phyloP scores from a whole-genome alignment of 2,329 filamentous ascomycete species.

The Tolypocladium tropicale region DNA sequence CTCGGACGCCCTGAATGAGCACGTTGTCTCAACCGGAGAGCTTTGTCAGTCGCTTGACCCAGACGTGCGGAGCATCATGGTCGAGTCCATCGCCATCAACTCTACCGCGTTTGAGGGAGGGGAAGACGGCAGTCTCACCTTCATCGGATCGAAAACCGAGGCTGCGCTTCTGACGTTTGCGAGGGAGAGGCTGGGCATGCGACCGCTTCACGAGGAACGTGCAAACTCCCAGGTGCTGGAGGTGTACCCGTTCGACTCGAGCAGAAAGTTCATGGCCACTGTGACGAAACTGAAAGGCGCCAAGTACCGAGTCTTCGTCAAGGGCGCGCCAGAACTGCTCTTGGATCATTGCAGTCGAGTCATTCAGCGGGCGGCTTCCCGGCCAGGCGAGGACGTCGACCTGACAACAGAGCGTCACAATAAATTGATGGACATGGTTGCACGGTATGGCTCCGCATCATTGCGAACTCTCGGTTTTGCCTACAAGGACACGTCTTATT shows the following conservation, averaged over 20 bases:
- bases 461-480: slow-evolving; percentile 65
- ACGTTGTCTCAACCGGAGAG: slow-evolving; percentile 5
- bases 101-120: slow-evolving; percentile 44
- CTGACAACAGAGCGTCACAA: neutral
- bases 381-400: slow-evolving; percentile 26
- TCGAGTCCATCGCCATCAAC: slow-evolving; percentile 41
- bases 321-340: slow-evolving; percentile 46
- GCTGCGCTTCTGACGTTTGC: slow-evolving; percentile 39
- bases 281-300: slow-evolving; percentile 34
- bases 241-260: slow-evolving; percentile 42
- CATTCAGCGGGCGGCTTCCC: neutral
- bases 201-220: slow-evolving; percentile 31
- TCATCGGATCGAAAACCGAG: slow-evolving; percentile 45
- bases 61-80: slow-evolving; percentile 20
- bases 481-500: slow-evolving; percentile 60
- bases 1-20: neutral
- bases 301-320: slow-evolving; percentile 37
- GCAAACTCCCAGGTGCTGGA: slow-evolving; percentile 32
- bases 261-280: slow-evolving; percentile 43
- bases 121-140: slow-evolving; percentile 27
- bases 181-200: slow-evolving; percentile 36
- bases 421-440: slow-evolving; percentile 30
- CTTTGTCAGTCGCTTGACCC: slow-evolving; percentile 8
- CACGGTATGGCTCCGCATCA: slow-evolving; percentile 50
- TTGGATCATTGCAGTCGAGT: slow-evolving; percentile 23